phyloP scores from a whole-genome alignment of 2,329 filamentous ascomycete genomes.

The Fusarium sp. region DNA sequence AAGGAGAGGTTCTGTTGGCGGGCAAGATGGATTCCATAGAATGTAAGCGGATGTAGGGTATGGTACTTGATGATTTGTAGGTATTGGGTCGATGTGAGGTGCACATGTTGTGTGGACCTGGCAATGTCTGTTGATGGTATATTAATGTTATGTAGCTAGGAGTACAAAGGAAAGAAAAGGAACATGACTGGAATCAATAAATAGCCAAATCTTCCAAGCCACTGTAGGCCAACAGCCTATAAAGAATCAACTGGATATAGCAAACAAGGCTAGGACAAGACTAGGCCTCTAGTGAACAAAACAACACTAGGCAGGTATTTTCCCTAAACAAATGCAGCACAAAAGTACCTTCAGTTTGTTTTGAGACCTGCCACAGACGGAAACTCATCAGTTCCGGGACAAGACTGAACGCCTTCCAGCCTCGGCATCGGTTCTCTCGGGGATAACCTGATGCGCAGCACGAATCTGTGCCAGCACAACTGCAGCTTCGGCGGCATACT shows the following conservation, averaged over 20 bases:
- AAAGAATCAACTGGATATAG: background rate
- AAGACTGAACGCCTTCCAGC: background rate
- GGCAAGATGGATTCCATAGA: background rate
- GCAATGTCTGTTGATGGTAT: background rate
- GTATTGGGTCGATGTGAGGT: background rate
- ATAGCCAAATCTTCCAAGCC: background rate
- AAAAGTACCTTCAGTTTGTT: background rate
- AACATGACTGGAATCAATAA: background rate
- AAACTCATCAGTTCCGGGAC: background rate
- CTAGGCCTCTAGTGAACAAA: background rate
- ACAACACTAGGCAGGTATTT: background rate
- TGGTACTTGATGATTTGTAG: background rate
- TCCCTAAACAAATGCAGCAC: background rate
- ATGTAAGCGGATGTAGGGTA: background rate
- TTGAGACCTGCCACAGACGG: background rate
- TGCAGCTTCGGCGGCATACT: conserved; percentile 24
- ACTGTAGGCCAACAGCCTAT: background rate
- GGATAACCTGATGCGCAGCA: background rate
- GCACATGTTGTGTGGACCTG: background rate
- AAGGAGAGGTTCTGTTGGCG: background rate
- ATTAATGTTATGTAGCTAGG: background rate
- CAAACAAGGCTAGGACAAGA: background rate
- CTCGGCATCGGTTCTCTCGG: background rate
- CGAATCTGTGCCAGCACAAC: background rate
- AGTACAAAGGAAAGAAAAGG: background rate